A percentile compares a stretch with the other conserved stretches of the same genome.
Conservation (phyloP, 345 rosid species). For the Litchi chinensis region DNA sequence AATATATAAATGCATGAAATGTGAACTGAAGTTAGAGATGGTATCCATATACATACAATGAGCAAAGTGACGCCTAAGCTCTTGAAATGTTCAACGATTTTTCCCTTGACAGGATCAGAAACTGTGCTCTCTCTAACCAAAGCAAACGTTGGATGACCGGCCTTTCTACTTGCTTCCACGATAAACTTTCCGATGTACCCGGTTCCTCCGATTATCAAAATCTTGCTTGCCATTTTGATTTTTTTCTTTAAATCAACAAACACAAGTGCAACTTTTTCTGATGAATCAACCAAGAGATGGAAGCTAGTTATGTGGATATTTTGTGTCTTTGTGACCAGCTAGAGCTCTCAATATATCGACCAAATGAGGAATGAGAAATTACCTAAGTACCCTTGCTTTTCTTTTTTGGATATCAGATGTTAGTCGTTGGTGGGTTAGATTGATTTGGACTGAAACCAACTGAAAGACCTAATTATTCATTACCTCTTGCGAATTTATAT, state of each 20-base stretch:
- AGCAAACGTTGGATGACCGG: slow-evolving; percentile 64
- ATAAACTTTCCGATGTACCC: slow-evolving; percentile 77
- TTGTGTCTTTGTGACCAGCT: not conserved
- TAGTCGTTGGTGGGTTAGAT: not conserved
- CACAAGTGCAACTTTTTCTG: not conserved
- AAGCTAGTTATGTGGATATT: not conserved
- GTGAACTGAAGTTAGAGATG: not conserved
- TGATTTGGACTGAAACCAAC: not conserved
- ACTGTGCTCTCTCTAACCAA: slow-evolving; percentile 56
- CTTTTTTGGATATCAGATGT: not conserved
- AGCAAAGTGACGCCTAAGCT: slow-evolving; percentile 58
- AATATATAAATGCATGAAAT: not conserved
- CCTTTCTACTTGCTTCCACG: slow-evolving; percentile 57
- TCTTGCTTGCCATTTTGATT: slow-evolving; percentile 61
- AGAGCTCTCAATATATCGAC: slow-evolving; percentile 19
- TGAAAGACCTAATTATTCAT: not conserved
- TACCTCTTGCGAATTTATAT: not conserved
- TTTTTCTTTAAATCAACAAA: not conserved
- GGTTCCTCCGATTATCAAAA: slow-evolving; percentile 71
- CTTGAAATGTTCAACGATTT: slow-evolving; percentile 53
- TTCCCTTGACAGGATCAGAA: slow-evolving; percentile 58
- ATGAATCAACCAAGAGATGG: not conserved
- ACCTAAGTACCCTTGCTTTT: not conserved
- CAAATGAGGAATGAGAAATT: not conserved
- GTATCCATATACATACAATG: slow-evolving; percentile 34